Conservation (phyloP, 495 filamentous ascomycete species). For the Penicillium roqueforti region DNA sequence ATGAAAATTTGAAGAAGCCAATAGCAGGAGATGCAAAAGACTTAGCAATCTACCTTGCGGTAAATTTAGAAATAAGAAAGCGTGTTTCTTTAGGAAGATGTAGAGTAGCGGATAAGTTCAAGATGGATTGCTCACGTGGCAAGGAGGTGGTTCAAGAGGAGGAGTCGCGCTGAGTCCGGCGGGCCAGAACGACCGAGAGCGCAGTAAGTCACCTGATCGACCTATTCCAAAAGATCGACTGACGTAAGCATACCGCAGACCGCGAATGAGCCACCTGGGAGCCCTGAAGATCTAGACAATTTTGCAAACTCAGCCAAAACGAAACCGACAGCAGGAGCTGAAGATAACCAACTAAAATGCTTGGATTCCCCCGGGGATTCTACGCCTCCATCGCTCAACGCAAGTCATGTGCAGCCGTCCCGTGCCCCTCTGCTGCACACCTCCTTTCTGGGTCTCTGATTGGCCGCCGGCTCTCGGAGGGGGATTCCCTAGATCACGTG, state of each 20-base stretch:
- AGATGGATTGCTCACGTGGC: slow-evolving; percentile 48
- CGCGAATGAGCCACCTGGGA: background rate
- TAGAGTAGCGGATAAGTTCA: slow-evolving; percentile 32
- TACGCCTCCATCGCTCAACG: slow-evolving; percentile 1
- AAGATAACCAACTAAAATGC: slow-evolving; percentile 9
- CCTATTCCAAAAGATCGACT: background rate
- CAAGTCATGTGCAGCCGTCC: slow-evolving; percentile 43
- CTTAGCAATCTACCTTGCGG: slow-evolving; percentile 20
- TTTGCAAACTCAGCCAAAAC: background rate
- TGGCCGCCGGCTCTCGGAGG: slow-evolving; percentile 25
- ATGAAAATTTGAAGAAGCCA: slow-evolving; percentile 13
- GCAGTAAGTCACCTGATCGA: slow-evolving; percentile 39
- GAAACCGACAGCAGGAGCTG: background rate
- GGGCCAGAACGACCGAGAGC: slow-evolving; percentile 17
- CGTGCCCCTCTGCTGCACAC: slow-evolving; percentile 34
- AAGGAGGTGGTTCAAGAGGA: slow-evolving; percentile 26
- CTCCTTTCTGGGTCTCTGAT: slow-evolving; percentile 20
- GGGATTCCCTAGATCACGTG: slow-evolving; percentile 30
- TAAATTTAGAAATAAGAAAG: slow-evolving; percentile 31
- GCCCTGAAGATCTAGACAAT: background rate
- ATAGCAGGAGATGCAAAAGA: slow-evolving; percentile 12
- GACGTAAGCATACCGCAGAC: slow-evolving; percentile 8
- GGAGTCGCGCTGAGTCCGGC: slow-evolving; percentile 25
- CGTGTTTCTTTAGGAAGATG: slow-evolving; percentile 29
- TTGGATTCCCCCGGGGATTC: background rate